A percentile compares a stretch with the other conserved stretches of the same genome.
These are phyloP conservation scores for Seiridium cupressi DNA, from an alignment of 2,329 filamentous ascomycete species.

Conservation along the genomic window DNA sequence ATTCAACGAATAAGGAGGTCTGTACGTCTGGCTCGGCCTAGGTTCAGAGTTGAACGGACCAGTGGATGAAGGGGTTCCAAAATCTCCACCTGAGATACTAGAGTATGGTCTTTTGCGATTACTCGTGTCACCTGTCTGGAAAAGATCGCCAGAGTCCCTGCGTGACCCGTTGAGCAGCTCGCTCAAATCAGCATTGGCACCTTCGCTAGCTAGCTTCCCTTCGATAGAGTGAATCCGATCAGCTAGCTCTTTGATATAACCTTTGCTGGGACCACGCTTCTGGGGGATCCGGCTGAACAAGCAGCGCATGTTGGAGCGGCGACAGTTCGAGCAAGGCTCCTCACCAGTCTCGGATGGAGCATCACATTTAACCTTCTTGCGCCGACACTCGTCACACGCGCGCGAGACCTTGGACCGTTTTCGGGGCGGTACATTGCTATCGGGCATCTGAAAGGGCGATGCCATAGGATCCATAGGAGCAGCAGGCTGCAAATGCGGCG, in stretches of 20 bases:
- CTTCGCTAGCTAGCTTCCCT: constrained; percentile 65
- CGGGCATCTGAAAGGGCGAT: constrained; percentile 24
- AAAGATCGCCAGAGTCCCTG: constrained; percentile 46
- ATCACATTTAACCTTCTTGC: constrained; percentile 90
- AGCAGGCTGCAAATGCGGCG: constrained; percentile 27
- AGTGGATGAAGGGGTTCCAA: constrained; percentile 35
- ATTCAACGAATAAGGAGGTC: constrained; percentile 33
- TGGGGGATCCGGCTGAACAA: constrained; percentile 85
- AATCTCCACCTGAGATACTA: constrained; percentile 32
- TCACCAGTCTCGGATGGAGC: constrained; percentile 71
- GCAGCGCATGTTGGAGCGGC: constrained; percentile 72
- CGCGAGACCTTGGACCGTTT: constrained; percentile 85
- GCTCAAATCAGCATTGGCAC: constrained; percentile 39
- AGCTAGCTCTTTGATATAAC: constrained; percentile 91
- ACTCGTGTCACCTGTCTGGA: constrained; percentile 46
- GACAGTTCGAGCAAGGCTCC: constrained; percentile 78
- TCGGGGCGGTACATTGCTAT: constrained; percentile 62
- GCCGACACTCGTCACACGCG: constrained; percentile 84
- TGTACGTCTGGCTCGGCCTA: constrained; percentile 38
- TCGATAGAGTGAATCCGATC: constrained; percentile 82
- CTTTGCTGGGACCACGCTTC: constrained; percentile 87
- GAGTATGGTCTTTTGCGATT: constrained; percentile 33
- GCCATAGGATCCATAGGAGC: constrained; percentile 25
- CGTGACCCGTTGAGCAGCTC: constrained; percentile 34
- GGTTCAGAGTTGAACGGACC: constrained; percentile 45